Conservation (phyloP, 2,329 filamentous ascomycete species). For the Mycosphaerella sp. region DNA sequence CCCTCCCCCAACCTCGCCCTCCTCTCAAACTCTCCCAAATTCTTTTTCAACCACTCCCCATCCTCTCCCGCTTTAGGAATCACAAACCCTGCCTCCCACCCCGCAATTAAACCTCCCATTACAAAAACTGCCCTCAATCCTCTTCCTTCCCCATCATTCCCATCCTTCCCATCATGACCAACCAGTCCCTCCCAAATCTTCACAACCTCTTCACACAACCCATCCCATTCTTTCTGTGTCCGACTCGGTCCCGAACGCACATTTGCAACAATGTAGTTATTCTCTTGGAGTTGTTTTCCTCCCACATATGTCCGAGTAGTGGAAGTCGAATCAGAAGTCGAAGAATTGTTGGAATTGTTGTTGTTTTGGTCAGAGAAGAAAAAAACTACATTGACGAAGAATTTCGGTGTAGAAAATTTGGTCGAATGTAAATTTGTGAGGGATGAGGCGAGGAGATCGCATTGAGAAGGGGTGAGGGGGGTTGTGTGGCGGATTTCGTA, state of each 20-base stretch:
- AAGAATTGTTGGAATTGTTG: no score
- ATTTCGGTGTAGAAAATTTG: conserved; percentile 38
- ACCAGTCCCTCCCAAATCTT: conserved; percentile 30
- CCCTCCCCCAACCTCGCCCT: conserved; percentile 33
- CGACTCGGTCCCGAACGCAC: conserved; percentile 33
- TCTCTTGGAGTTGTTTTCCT: conserved; percentile 31
- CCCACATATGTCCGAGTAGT: conserved; percentile 29
- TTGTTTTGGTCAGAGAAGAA: conserved; percentile 24
- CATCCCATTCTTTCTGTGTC: conserved; percentile 30
- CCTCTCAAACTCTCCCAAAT: conserved; percentile 31
- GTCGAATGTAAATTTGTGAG: conserved; percentile 40
- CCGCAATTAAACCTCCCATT: conserved; percentile 29
- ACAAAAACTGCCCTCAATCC: conserved; percentile 24
- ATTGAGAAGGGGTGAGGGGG: conserved; percentile 32
- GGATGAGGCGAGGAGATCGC: conserved; percentile 35
- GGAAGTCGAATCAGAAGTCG: no score
- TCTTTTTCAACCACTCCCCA: conserved; percentile 31
- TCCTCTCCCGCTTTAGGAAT: conserved; percentile 30
- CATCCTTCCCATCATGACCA: conserved; percentile 11
- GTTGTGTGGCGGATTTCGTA: conserved; percentile 40
- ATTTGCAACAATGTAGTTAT: conserved; percentile 32
- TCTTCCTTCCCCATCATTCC: background rate
- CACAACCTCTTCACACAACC: conserved; percentile 24
- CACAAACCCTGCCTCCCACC: conserved; percentile 31
- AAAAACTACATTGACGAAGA: conserved; percentile 43